Evolutionary conservation across 2,329 filamentous ascomycete species (phyloP).

Genomic region (Setomelanomma holmii): DNA sequence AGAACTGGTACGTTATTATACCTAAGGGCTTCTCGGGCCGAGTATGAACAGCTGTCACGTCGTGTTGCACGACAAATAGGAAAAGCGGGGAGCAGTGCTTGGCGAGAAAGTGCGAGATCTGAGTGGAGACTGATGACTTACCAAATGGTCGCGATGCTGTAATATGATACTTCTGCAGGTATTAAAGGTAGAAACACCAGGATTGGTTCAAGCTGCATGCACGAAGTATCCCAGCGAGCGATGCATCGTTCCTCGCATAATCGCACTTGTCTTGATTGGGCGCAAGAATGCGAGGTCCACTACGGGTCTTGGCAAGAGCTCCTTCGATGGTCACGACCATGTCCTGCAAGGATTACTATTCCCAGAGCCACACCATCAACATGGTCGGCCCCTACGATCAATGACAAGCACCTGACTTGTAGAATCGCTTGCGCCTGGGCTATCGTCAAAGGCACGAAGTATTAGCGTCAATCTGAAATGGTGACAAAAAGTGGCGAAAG

Average conservation of each 20-base stretch:
- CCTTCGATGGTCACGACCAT: not conserved
- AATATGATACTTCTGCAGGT: too few relatives aligned
- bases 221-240: not conserved
- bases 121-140: not conserved
- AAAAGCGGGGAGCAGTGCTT: slow-evolving; percentile 36
- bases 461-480: too few relatives aligned
- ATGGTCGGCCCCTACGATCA: too few relatives aligned
- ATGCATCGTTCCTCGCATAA: not conserved
- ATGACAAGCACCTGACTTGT: too few relatives aligned
- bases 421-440: too few relatives aligned
- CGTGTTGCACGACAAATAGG: slow-evolving; percentile 13
- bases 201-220: slow-evolving; percentile 8
- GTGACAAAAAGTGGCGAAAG: not conserved
- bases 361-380: not conserved
- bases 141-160: slow-evolving; percentile 1
- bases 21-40: slow-evolving; percentile 11
- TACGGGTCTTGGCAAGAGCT: slow-evolving; percentile 13
- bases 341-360: not conserved
- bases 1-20: slow-evolving; percentile 1
- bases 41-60: not conserved
- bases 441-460: too few relatives aligned
- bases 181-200: too few relatives aligned
- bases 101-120: slow-evolving; percentile 22
- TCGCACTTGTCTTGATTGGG: slow-evolving; percentile 14
- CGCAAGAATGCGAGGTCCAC: slow-evolving; percentile 15